Conservation (phyloP, 495 filamentous ascomycete species). For the Ramalina intermedia region DNA sequence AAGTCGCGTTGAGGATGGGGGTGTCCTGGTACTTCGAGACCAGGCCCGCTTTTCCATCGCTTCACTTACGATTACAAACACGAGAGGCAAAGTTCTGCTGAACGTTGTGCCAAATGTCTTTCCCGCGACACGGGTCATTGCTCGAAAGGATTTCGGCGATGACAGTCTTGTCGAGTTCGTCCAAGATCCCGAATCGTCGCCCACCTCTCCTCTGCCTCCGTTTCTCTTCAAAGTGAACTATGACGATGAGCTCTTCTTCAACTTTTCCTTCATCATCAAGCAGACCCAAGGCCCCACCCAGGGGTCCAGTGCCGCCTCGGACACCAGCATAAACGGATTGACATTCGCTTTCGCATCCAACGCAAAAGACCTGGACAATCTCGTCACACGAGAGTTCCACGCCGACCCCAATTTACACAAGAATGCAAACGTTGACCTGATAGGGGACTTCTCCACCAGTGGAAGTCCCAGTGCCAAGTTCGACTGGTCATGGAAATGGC, state of each 20-base stretch:
- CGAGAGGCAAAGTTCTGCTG: conserved; percentile 55
- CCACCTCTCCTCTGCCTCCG: conserved; percentile 39
- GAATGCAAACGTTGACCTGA: conserved; percentile 84
- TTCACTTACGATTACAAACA: conserved; percentile 63
- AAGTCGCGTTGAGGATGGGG: conserved; percentile 79
- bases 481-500: conserved; percentile 94
- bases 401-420: conserved; percentile 96
- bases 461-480: conserved; percentile 75
- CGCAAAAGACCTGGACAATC: conserved; percentile 73
- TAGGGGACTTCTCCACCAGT: conserved; percentile 74
- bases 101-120: conserved; percentile 78
- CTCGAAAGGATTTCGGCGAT: conserved; percentile 61
- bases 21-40: conserved; percentile 72
- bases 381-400: conserved; percentile 89
- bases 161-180: conserved; percentile 73
- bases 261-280: conserved; percentile 79
- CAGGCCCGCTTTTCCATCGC: conserved; percentile 80
- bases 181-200: conserved; percentile 71
- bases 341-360: conserved; percentile 86
- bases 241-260: conserved; percentile 83
- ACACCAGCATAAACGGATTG: conserved; percentile 73
- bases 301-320: conserved; percentile 32
- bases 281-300: conserved; percentile 34
- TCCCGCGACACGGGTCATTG: conserved; percentile 66
- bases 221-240: conserved; percentile 79